Conservation (phyloP, 2,329 filamentous ascomycete genomes). For the Metarhizium sp. region DNA sequence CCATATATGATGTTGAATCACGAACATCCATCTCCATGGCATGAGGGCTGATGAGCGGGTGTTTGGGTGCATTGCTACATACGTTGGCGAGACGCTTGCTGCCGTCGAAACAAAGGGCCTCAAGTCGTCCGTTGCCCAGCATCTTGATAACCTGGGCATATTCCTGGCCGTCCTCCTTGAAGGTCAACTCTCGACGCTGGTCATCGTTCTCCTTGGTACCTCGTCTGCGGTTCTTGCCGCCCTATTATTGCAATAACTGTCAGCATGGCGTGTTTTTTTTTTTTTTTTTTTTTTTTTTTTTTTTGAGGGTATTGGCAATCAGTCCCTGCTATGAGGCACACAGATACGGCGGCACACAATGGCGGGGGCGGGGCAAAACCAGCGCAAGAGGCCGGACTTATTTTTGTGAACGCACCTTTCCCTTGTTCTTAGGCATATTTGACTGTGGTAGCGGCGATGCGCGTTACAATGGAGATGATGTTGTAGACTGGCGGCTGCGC, state of each 20-base stretch:
- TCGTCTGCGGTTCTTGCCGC: constrained; percentile 95
- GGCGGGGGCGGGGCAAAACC: constrained; percentile 20
- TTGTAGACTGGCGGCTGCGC: background rate
- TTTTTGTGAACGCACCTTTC: constrained; percentile 60
- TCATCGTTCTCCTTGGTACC: constrained; percentile 99
- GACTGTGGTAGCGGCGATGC: background rate
- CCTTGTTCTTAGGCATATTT: constrained; percentile 98
- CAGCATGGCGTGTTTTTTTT: constrained; percentile 6
- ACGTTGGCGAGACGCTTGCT: constrained; percentile 33
- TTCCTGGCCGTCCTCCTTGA: constrained; percentile 95
- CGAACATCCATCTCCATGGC: too few species aligned
- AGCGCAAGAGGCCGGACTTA: background rate
- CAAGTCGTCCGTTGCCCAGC: constrained; percentile 89
- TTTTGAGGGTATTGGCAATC: constrained; percentile 5
- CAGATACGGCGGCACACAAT: background rate
- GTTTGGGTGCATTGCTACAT: constrained; percentile 11
- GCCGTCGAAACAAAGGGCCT: constrained; percentile 92
- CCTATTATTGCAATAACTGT: constrained; percentile 41
- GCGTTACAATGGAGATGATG: background rate
- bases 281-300: too few species aligned
- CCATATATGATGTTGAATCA: background rate
- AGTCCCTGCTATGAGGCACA: constrained; percentile 3
- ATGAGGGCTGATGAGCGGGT: background rate
- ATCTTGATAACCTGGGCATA: constrained; percentile 61
- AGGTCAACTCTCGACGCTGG: constrained; percentile 95